Base-by-base conservation (phyloP, 2,329 filamentous ascomycete genomes). In the Peltaster fructicola region DNA sequence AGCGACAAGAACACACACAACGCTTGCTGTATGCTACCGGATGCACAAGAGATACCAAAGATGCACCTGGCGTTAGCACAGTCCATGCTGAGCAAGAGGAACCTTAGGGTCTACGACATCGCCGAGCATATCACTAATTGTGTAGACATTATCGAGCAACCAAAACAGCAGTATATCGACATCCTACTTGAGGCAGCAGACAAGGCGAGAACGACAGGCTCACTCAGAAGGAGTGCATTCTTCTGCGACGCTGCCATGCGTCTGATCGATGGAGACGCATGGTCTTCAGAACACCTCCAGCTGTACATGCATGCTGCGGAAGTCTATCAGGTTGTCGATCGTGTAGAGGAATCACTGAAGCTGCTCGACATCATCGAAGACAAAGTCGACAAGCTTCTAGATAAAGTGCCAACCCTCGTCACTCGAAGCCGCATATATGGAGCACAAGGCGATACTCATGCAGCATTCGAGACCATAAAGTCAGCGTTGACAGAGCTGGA, bases 11-110 rank as follows among this genome's bases (percentile, higher is more conserved):
- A 82, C 25, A 90, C 90, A 40, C 64, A 82, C 26, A 73, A 78
- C 43, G 79, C 79, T n/a, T 72, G 79, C 4, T 60, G 69, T 6
- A 64, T 67, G 5, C 56, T 92, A 25, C 68, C 66, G 32, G 72
- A 84, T 43, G 71, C 68, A 41, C 57, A 54, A 23, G 70, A 76
- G 27, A 56, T 65, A 12, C 58, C 65, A 12, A 76, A 77, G 38
- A 93, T 93, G 84, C 82, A 93, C 50, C 93, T 84, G 39, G 70
- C 82, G 22, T 80, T 93, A 39, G 76, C 79, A n/a, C n/a, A n/a
- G n/a, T n/a, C n/a, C n/a, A n/a, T n/a, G n/a, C n/a, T n/a, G n/a
- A n/a, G n/a, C n/a, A n/a, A n/a, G n/a, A n/a, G n/a, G n/a, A n/a
- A n/a, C n/a, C n/a, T n/a, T n/a, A n/a, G n/a, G n/a, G n/a, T n/a